Conservation (phyloP, 2,329 filamentous ascomycete species). For the Phyllosticta paracitricarpa region DNA sequence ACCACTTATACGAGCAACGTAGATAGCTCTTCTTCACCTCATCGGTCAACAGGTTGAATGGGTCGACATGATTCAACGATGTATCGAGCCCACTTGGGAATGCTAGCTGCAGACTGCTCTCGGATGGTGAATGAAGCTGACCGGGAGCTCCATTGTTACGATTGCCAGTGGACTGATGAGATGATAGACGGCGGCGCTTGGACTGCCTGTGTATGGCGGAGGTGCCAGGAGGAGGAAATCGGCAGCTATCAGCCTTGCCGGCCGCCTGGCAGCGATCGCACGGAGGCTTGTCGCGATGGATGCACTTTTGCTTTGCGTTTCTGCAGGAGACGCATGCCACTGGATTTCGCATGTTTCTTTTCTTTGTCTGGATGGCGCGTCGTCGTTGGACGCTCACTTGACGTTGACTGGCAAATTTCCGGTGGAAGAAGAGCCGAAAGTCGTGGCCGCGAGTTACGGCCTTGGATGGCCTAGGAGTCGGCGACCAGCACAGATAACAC, state of each 20-base stretch:
- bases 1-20: slow-evolving; percentile 33
- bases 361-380: not conserved
- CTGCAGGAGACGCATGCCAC: slow-evolving; percentile 30
- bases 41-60: slow-evolving; percentile 30
- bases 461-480: not conserved
- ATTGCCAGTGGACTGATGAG: slow-evolving; percentile 12
- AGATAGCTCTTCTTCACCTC: slow-evolving; percentile 33
- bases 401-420: not conserved
- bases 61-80: slow-evolving; percentile 24
- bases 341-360: slow-evolving; percentile 27
- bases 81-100: slow-evolving; percentile 5
- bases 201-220: slow-evolving; percentile 27
- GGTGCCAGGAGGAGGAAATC: slow-evolving; percentile 29
- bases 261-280: slow-evolving; percentile 29
- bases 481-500: not conserved
- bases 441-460: not conserved
- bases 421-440: not conserved
- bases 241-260: slow-evolving; percentile 23
- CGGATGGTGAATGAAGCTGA: slow-evolving; percentile 13
- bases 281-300: slow-evolving; percentile 29
- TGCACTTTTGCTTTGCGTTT: slow-evolving; percentile 30
- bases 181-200: slow-evolving; percentile 24
- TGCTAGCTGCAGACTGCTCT: slow-evolving; percentile 3
- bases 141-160: slow-evolving; percentile 13
- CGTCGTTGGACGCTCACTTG: not conserved